Conservation (phyloP, 129 eudicot species). For the Artemisia tridentata region DNA sequence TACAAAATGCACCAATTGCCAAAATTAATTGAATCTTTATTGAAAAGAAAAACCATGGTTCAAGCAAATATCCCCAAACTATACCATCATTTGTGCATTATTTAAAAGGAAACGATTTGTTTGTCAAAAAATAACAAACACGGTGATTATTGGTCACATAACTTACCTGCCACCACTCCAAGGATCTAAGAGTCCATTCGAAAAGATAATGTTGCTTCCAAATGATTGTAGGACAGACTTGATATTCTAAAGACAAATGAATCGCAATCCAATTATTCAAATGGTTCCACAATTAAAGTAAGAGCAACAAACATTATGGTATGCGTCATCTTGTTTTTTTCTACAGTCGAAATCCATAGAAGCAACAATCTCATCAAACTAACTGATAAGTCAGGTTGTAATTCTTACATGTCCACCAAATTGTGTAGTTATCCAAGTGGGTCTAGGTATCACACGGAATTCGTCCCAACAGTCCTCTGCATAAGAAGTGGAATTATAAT, state of each 20-base stretch:
- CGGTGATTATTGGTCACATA: background rate
- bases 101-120: background rate
- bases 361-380: background rate
- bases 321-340: background rate
- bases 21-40: background rate
- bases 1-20: constrained; percentile 26
- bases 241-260: constrained; percentile 44
- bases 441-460: constrained; percentile 66
- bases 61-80: too few species aligned
- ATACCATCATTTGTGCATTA: too few species aligned
- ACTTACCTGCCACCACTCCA: constrained; percentile 85
- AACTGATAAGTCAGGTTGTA: background rate
- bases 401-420: constrained; percentile 82
- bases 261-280: constrained; percentile 6
- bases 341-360: background rate
- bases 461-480: constrained; percentile 53
- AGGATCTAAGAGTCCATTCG: constrained; percentile 79
- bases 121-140: background rate
- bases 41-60: background rate
- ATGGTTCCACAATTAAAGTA: background rate
- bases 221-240: constrained; percentile 45
- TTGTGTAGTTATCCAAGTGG: constrained; percentile 85
- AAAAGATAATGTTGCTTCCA: constrained; percentile 83
- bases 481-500: constrained; percentile 44
- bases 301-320: background rate